These are phyloP conservation scores for Xylariaceae sp. DNA, from an alignment of 2,329 filamentous ascomycete species.

Conservation along the genomic window DNA sequence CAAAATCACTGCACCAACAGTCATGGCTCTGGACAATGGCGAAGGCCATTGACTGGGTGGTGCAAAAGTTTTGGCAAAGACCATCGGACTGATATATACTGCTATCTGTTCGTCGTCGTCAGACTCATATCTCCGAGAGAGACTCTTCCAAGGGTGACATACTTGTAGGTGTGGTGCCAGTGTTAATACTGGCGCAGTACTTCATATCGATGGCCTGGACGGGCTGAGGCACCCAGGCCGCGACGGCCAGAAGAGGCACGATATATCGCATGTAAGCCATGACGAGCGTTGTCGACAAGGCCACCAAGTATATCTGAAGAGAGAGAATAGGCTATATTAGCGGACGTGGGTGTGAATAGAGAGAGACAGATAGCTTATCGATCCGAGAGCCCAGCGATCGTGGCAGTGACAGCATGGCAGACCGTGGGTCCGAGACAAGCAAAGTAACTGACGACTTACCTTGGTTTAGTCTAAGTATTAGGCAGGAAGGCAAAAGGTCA, in stretches of 20 bases:
- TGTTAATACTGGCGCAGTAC: constrained; percentile 46
- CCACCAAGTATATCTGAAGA: neutral
- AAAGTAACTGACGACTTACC: constrained; percentile 6
- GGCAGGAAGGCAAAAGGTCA: neutral
- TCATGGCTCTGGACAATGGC: constrained; percentile 59
- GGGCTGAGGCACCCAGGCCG: constrained; percentile 22
- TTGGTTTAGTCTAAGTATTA: neutral
- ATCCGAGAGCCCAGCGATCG: neutral
- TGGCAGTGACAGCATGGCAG: neutral
- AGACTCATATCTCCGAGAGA: constrained; percentile 22
- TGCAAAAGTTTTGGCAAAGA: constrained; percentile 58
- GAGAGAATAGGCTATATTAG: constrained; percentile 1
- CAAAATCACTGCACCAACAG: constrained; percentile 73
- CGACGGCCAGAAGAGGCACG: constrained; percentile 22
- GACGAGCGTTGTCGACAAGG: neutral
- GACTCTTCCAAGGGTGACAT: constrained; percentile 27
- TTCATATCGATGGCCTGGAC: constrained; percentile 31
- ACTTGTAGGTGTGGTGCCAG: constrained; percentile 39
- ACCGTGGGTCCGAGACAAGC: constrained; percentile 1
- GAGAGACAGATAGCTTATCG: neutral
- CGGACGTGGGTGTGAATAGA: neutral
- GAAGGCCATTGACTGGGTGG: constrained; percentile 49
- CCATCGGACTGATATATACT: constrained; percentile 64
- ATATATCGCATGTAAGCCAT: constrained; percentile 24
- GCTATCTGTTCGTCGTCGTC: constrained; percentile 37